phyloP scores from a whole-genome alignment of 140 eudicot genomes.

The Bidens hawaiensis region DNA sequence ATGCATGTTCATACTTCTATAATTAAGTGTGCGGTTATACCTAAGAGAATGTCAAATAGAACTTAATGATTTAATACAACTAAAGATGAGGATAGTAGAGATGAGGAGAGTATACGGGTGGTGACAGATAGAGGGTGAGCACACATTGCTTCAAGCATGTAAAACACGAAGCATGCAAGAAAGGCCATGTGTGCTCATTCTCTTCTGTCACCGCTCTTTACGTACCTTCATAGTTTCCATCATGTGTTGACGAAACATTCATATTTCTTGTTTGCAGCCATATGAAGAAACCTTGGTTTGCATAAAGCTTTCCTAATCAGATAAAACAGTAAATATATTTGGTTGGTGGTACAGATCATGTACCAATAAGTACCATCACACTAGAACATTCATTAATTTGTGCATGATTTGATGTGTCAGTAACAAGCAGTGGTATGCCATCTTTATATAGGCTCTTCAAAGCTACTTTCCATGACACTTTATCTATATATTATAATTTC shows the following conservation, averaged over 20 bases:
- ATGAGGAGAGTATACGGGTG: constrained; percentile 23
- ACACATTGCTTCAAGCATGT: constrained; percentile 30
- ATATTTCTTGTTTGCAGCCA: neutral
- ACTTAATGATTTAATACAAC: neutral
- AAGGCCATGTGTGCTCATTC: constrained; percentile 58
- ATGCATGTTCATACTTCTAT: neutral
- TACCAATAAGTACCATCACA: neutral
- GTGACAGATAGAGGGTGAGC: constrained; percentile 53
- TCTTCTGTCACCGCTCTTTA: constrained; percentile 47
- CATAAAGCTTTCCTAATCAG: neutral
- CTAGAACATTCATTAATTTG: neutral
- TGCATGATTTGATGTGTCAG: constrained; percentile 20
- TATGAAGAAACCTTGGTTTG: neutral
- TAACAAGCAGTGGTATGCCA: constrained; percentile 12
- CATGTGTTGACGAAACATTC: constrained; percentile 1
- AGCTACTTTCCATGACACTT: constrained; percentile 11
- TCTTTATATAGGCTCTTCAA: constrained; percentile 20
- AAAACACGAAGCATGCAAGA: constrained; percentile 22
- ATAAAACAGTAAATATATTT: neutral
- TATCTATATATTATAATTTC: neutral
- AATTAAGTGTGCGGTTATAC: neutral
- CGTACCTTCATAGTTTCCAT: constrained; percentile 15
- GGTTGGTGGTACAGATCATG: neutral
- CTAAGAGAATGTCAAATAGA: too few relatives aligned
- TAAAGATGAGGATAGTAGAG: neutral